phyloP scores from a whole-genome alignment of 169 alveolate genomes.

The Cryptosporidium parvum region DNA sequence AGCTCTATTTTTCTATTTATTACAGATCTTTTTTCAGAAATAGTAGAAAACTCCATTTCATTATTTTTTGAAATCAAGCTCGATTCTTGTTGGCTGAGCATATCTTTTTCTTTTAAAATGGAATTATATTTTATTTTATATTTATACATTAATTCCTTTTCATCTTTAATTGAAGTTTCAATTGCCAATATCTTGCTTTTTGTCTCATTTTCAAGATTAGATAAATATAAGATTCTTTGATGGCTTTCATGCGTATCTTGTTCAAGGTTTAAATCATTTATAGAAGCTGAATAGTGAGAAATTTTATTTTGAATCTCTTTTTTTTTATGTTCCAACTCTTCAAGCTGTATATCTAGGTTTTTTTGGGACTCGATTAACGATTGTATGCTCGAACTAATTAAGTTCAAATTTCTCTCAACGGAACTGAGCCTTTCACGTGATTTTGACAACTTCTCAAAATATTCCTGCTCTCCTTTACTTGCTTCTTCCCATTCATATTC shows the following conservation, averaged over 20 bases:
- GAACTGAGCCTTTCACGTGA: constrained; percentile 20
- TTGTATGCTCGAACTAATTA: background rate
- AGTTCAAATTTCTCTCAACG: background rate
- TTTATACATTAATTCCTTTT: background rate
- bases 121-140: background rate
- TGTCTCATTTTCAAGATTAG: constrained; percentile 11
- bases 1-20: constrained; percentile 14
- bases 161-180: background rate
- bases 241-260: background rate
- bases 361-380: background rate
- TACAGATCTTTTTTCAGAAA: constrained; percentile 24
- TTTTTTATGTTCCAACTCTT: constrained; percentile 33
- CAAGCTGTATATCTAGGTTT: constrained; percentile 20
- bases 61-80: constrained; percentile 21
- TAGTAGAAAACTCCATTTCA: constrained; percentile 27
- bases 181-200: constrained; percentile 1
- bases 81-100: constrained; percentile 26
- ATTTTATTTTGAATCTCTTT: constrained; percentile 30
- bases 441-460: constrained; percentile 35
- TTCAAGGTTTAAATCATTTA: constrained; percentile 27
- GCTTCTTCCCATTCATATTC: constrained; percentile 73
- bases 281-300: constrained; percentile 18
- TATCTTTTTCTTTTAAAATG: constrained; percentile 24
- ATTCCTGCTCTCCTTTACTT: constrained; percentile 58
- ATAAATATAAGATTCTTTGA: background rate